Evolutionary conservation across 164 flowering plant genomes (phyloP).

Genomic region (Berberis vulgaris): DNA sequence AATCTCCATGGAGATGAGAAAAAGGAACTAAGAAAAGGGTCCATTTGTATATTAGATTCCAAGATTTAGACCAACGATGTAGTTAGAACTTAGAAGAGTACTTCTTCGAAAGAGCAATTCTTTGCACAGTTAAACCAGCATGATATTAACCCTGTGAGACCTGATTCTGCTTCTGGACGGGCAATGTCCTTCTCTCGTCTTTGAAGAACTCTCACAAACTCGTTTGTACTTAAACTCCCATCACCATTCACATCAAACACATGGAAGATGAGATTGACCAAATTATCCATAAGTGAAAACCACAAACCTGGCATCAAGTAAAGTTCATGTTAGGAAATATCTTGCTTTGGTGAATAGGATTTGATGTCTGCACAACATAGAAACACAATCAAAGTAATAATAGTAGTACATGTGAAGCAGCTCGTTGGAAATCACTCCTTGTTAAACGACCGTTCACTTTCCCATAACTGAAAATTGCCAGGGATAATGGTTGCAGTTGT

Average conservation of each 20-base stretch:
- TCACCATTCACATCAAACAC: slow-evolving; percentile 75
- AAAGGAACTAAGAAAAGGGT: no score
- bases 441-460: slow-evolving; percentile 63
- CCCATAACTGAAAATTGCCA: slow-evolving; percentile 81
- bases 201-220: slow-evolving; percentile 68
- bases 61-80: no score
- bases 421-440: slow-evolving; percentile 71
- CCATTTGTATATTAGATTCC: no score
- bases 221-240: slow-evolving; percentile 63
- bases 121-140: slow-evolving; percentile 35
- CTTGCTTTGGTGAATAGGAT: neutral
- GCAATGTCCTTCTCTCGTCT: slow-evolving; percentile 50
- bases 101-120: slow-evolving; percentile 13
- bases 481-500: slow-evolving; percentile 51
- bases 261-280: slow-evolving; percentile 69
- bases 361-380: neutral
- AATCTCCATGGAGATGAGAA: no score
- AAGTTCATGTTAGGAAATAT: neutral
- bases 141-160: slow-evolving; percentile 45
- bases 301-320: slow-evolving; percentile 58
- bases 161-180: slow-evolving; percentile 37
- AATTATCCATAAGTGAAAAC: slow-evolving; percentile 41
- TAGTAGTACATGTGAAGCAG: slow-evolving; percentile 64
- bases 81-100: slow-evolving; percentile 13
- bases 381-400: neutral